Percentiles rank a stretch among this genome's conserved stretches.
Conservation (phyloP, 2,329 filamentous ascomycete genomes). For the Fusarium sublunatum region DNA sequence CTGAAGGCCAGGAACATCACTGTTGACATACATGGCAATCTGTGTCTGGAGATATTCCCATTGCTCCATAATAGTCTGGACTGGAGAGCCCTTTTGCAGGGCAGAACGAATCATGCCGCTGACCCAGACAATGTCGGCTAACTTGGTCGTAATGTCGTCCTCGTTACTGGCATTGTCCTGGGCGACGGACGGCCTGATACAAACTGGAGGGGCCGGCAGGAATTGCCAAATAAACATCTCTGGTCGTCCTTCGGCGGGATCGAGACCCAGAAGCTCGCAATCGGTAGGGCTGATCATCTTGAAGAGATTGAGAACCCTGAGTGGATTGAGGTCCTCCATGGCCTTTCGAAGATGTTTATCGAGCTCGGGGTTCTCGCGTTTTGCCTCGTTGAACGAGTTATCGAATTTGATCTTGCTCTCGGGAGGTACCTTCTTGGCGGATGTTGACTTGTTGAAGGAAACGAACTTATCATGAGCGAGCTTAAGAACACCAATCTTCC, state of each 20-base stretch:
- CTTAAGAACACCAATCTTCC: constrained; percentile 92
- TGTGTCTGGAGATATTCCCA: constrained; percentile 98
- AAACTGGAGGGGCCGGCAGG: constrained; percentile 91
- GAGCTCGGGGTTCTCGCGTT: constrained; percentile 80
- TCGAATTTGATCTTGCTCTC: constrained; percentile 87
- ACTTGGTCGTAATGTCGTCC: constrained; percentile 94
- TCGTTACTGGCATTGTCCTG: constrained; percentile 95
- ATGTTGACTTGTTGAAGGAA: constrained; percentile 87
- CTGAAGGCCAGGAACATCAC: constrained; percentile 91
- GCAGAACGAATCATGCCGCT: constrained; percentile 88
- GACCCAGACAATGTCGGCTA: constrained; percentile 95
- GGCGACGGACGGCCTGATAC: constrained; percentile 91
- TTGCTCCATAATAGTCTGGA: constrained; percentile 94
- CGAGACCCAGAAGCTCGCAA: constrained; percentile 89
- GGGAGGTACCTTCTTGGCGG: constrained; percentile 84
- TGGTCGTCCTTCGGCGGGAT: constrained; percentile 86
- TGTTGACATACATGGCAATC: constrained; percentile 98
- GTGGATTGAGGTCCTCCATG: constrained; percentile 91
- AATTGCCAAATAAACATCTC: constrained; percentile 99
- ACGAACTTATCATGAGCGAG: constrained; percentile 94
- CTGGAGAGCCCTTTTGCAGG: constrained; percentile 82
- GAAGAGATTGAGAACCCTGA: constrained; percentile 90
- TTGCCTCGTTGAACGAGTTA: constrained; percentile 83
- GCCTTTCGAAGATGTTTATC: constrained; percentile 93
- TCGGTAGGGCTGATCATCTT: constrained; percentile 86